Evolutionary conservation across 106 monocot genomes (phyloP), one percentile per base, ranked within the genome.

Genomic region (Gastrodia elata): DNA sequence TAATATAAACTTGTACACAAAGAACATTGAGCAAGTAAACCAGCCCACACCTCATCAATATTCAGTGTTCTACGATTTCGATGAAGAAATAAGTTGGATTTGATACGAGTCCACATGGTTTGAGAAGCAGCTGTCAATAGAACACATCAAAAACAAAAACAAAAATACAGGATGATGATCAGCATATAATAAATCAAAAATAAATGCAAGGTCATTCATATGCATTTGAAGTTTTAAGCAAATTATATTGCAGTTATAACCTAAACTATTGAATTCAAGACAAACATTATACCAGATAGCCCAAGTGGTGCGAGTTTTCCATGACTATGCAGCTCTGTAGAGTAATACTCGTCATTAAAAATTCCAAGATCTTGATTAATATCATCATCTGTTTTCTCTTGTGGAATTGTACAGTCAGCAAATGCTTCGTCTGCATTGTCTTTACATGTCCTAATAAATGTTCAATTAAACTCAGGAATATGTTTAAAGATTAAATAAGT

Each of bases 311-410:
- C 76, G 71, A 36, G 64, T 52, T 39, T 78, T 71, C 48, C 78
- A 49, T 71, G 71, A 71, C 18, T 38, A 28, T 39, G 9, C 69
- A 72, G 40, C 68, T 26, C 70, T 69, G 3, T 48, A 25, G 57
- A 77, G 39, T 65, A 71, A 65, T 80, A 81, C 64, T 90, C 92
- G 81, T 90, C 97, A 74, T 93, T 91, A 48, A 84, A 85, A 49
- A 98, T 84, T 30, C 83, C 88, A 58, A 98, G 75, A 78, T 98
- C 97, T 11, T 84, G 84, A 85, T 98, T 93, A 33, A 98, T 98
- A 76, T 90, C 90, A 59, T 77, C 85, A 80, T 98, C 82, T 67
- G 97, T 78, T 79, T 91, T 98, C 82, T 88, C 97, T 88, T 98
- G 97, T 64, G 93, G 90, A 78, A 87, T 83, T 18, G 80, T 81